phyloP scores from a whole-genome alignment of 78 protist genomes.

The Polysphondylium violaceum region DNA sequence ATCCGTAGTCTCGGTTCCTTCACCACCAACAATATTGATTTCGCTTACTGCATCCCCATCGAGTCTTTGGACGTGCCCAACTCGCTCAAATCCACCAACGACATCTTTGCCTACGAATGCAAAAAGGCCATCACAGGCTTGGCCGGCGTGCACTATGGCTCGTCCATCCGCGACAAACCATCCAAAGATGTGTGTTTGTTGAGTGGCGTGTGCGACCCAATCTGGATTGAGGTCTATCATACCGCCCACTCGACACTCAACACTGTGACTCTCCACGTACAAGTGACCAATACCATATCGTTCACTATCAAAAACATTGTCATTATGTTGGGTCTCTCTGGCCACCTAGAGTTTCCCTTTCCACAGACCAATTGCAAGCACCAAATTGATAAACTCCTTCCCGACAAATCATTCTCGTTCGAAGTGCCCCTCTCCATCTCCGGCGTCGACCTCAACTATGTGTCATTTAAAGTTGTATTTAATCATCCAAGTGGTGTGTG shows the following conservation, averaged over 20 bases:
- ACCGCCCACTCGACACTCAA: slow-evolving; percentile 58
- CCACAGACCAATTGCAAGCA: slow-evolving; percentile 65
- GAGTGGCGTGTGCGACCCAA: slow-evolving; percentile 48
- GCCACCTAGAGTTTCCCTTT: slow-evolving; percentile 65
- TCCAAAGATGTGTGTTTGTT: slow-evolving; percentile 11
- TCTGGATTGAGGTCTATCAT: slow-evolving; percentile 60
- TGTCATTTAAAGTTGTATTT: slow-evolving; percentile 8
- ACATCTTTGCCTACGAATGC: slow-evolving; percentile 75
- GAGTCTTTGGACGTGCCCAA: slow-evolving; percentile 26
- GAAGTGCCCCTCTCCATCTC: slow-evolving; percentile 47
- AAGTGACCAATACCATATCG: slow-evolving; percentile 39
- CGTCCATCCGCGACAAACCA: slow-evolving; percentile 67
- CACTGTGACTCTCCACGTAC: slow-evolving; percentile 30
- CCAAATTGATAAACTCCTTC: slow-evolving; percentile 47
- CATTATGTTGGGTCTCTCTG: slow-evolving; percentile 29
- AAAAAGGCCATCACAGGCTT: slow-evolving; percentile 71
- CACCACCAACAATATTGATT: slow-evolving; percentile 20
- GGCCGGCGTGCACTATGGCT: slow-evolving; percentile 66
- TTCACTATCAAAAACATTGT: slow-evolving; percentile 50
- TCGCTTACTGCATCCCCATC: slow-evolving; percentile 50
- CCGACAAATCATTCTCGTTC: slow-evolving; percentile 46
- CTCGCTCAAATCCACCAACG: slow-evolving; percentile 7
- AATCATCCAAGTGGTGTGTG: slow-evolving; percentile 47
- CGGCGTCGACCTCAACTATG: slow-evolving; percentile 51
- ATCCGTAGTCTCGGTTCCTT: background rate